These are phyloP conservation scores for Abeoforma whisleri DNA, from an alignment of 78 protist species.

Conservation along the genomic window DNA sequence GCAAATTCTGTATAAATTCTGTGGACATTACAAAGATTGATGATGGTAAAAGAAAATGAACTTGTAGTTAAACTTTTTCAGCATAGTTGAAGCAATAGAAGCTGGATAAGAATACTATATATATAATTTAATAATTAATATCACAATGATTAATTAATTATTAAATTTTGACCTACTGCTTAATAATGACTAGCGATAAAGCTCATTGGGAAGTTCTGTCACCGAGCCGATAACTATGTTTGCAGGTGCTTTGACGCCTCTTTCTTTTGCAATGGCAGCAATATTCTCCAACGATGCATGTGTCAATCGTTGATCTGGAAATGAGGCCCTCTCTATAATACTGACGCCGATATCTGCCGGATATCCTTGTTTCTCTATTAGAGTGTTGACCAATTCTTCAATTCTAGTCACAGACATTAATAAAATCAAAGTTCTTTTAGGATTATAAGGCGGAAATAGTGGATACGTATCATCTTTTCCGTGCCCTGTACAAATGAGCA, in stretches of 20 bases:
- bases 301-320: constrained; percentile 9
- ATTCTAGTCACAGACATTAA: constrained; percentile 36
- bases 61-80: too few relatives aligned
- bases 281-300: constrained; percentile 26
- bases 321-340: constrained; percentile 43
- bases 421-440: constrained; percentile 22
- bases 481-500: constrained; percentile 41
- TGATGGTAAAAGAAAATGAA: too few relatives aligned
- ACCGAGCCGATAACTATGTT: constrained; percentile 42
- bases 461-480: constrained; percentile 1
- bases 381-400: background rate
- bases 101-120: too few relatives aligned
- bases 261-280: background rate
- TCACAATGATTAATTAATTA: too few relatives aligned
- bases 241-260: constrained; percentile 36
- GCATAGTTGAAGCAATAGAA: too few relatives aligned
- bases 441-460: background rate
- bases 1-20: too few relatives aligned
- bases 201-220: too few relatives aligned
- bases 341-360: constrained; percentile 23
- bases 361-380: constrained; percentile 2
- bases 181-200: too few relatives aligned
- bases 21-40: too few relatives aligned
- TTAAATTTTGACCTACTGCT: too few relatives aligned
- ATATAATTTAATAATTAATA: too few relatives aligned